These are phyloP conservation scores for Phtheirospermum japonicum DNA, from an alignment of 257 asterid species.

Conservation along the genomic window DNA sequence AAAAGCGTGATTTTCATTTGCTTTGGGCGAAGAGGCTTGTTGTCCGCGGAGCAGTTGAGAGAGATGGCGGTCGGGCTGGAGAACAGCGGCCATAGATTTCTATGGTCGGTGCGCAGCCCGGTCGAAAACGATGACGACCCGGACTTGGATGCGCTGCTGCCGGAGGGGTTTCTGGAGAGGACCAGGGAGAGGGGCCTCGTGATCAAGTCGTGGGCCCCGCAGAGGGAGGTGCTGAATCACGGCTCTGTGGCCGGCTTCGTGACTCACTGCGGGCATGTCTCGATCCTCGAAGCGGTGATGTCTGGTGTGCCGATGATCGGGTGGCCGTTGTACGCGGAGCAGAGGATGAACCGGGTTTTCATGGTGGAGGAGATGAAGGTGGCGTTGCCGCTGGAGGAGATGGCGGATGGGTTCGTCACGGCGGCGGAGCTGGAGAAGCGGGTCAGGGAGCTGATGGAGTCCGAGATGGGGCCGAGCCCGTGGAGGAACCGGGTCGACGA, in stretches of 20 bases:
- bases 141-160: constrained; percentile 23
- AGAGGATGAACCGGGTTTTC: constrained; percentile 30
- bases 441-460: constrained; percentile 36
- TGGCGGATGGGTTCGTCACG: constrained; percentile 25
- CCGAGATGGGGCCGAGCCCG: constrained; percentile 19
- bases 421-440: constrained; percentile 34
- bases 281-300: constrained; percentile 32
- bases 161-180: constrained; percentile 34
- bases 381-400: constrained; percentile 30
- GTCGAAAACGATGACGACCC: background rate
- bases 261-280: constrained; percentile 39
- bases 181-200: constrained; percentile 31
- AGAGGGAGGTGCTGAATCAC: constrained; percentile 25
- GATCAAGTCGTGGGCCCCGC: constrained; percentile 30
- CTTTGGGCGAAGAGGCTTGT: constrained; percentile 32
- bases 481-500: constrained; percentile 22
- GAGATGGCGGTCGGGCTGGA: constrained; percentile 39
- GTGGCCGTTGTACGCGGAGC: constrained; percentile 42
- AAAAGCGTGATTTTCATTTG: constrained; percentile 37
- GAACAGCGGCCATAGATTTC: constrained; percentile 30
- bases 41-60: constrained; percentile 24
- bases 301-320: constrained; percentile 38
- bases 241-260: constrained; percentile 38
- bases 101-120: constrained; percentile 35
- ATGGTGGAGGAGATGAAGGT: constrained; percentile 37